A percentile compares a stretch with the other conserved stretches of the same genome.
These are phyloP conservation scores for Rosa rugosa DNA, from an alignment of 306 rosid species.

Conservation along the genomic window DNA sequence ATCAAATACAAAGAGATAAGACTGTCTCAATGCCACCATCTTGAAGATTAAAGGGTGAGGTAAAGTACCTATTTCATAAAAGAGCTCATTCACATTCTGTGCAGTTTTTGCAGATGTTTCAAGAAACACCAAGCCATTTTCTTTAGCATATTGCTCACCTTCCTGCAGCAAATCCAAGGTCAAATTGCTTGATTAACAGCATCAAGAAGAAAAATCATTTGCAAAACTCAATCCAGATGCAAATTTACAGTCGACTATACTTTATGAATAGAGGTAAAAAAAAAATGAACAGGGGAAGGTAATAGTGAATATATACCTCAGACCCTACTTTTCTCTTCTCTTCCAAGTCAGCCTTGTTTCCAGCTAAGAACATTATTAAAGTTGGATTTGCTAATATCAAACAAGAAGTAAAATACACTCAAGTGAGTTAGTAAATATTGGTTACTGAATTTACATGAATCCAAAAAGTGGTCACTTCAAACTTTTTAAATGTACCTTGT, in stretches of 20 bases:
- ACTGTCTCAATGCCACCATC: neutral
- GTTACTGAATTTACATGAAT: neutral
- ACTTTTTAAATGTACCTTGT: slow-evolving; percentile 52
- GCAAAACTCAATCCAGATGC: neutral
- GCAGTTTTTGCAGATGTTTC: slow-evolving; percentile 93
- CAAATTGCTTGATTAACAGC: neutral
- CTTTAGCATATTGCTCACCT: slow-evolving; percentile 76
- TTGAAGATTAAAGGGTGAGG: neutral
- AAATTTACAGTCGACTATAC: neutral
- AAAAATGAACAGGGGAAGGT: neutral
- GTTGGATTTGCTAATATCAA: slow-evolving; percentile 64
- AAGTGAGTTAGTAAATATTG: neutral
- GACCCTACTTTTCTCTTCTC: slow-evolving; percentile 51
- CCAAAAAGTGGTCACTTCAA: neutral
- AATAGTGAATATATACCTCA: slow-evolving; percentile 51
- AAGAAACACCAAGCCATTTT: slow-evolving; percentile 63
- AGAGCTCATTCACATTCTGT: slow-evolving; percentile 84
- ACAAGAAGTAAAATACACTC: slow-evolving; percentile 7
- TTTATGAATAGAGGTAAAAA: too few species aligned
- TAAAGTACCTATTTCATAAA: slow-evolving; percentile 75
- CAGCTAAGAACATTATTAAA: slow-evolving; percentile 70
- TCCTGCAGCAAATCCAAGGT: slow-evolving; percentile 44
- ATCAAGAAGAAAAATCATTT: neutral
- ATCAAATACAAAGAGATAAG: neutral
- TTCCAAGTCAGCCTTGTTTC: slow-evolving; percentile 77